phyloP scores from a whole-genome alignment of 2,329 filamentous ascomycete species.

The Phaeosphaeriaceae sp. region DNA sequence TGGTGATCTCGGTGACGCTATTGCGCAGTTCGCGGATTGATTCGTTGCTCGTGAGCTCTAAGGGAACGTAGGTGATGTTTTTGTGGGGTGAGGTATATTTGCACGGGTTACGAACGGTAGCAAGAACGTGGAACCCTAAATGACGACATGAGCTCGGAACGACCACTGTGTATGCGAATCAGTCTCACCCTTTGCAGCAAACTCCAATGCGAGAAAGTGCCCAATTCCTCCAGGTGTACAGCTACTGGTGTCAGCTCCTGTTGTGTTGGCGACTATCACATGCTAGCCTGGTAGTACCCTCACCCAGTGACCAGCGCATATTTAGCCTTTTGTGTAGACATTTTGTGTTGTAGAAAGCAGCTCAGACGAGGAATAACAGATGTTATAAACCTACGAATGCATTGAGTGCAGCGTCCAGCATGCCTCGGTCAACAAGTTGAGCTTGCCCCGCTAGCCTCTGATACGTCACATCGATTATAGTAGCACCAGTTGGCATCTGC shows the following conservation, averaged over 20 bases:
- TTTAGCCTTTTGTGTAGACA: slow-evolving; percentile 18
- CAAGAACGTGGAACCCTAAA: slow-evolving; percentile 61
- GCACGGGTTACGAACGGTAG: slow-evolving; percentile 60
- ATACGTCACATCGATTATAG: background rate
- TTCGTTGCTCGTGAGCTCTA: slow-evolving; percentile 60
- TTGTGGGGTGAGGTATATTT: slow-evolving; percentile 56
- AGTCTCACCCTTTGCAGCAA: slow-evolving; percentile 53
- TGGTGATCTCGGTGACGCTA: slow-evolving; percentile 55
- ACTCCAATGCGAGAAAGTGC: slow-evolving; percentile 63
- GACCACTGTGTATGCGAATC: background rate
- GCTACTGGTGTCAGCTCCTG: slow-evolving; percentile 34
- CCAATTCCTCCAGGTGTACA: slow-evolving; percentile 65
- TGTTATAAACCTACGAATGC: background rate
- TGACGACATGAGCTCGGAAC: background rate
- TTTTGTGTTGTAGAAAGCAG: background rate
- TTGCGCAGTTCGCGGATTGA: slow-evolving; percentile 57
- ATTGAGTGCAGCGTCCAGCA: too few relatives aligned
- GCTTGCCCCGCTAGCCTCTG: background rate
- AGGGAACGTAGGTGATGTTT: slow-evolving; percentile 61
- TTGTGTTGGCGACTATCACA: background rate
- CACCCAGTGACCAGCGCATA: slow-evolving; percentile 50
- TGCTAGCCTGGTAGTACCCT: slow-evolving; percentile 1
- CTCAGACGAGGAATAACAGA: background rate
- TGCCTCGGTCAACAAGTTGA: background rate
- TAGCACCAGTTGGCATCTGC: background rate